Evolutionary conservation across 352 stramenopile genomes (phyloP).

Genomic region (Phytophthora ohioensis): DNA sequence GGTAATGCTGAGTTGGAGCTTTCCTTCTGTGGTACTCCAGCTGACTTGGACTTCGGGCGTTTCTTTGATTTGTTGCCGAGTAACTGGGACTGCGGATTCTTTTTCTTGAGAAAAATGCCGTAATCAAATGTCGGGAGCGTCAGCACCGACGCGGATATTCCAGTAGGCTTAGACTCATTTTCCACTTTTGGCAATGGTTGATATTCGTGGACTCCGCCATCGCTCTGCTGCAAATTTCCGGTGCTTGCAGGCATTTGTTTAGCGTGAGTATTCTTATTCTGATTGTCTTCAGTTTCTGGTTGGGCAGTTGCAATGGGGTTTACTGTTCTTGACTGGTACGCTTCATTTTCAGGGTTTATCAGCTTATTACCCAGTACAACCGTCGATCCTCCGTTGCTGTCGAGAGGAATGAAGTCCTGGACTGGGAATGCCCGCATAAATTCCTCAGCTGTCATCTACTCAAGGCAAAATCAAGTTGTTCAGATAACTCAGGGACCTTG

Average conservation of each 20-base stretch:
- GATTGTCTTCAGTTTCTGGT: constrained; percentile 1
- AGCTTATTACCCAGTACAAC: not conserved
- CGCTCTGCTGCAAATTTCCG: not conserved
- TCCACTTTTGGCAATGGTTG: not conserved
- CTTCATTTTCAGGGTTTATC: not conserved
- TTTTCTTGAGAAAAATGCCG: constrained; percentile 54
- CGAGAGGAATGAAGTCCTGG: constrained; percentile 73
- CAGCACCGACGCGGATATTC: constrained; percentile 54
- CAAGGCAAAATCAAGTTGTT: not conserved
- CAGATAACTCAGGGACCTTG: not conserved
- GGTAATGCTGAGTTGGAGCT: constrained; percentile 1
- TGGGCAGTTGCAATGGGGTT: not conserved
- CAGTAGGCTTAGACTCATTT: not conserved
- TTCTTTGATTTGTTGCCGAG: constrained; percentile 28
- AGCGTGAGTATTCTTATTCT: not conserved
- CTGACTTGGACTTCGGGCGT: not conserved
- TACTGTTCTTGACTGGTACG: not conserved
- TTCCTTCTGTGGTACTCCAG: not conserved
- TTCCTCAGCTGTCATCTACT: constrained; percentile 58
- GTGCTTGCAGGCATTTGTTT: not conserved
- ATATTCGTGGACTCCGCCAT: not conserved
- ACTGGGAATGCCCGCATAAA: constrained; percentile 77
- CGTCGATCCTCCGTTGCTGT: not conserved
- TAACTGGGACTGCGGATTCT: constrained; percentile 25
- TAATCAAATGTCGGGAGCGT: constrained; percentile 58